phyloP scores from a whole-genome alignment of 345 rosid species.

The Reutealis trisperma region DNA sequence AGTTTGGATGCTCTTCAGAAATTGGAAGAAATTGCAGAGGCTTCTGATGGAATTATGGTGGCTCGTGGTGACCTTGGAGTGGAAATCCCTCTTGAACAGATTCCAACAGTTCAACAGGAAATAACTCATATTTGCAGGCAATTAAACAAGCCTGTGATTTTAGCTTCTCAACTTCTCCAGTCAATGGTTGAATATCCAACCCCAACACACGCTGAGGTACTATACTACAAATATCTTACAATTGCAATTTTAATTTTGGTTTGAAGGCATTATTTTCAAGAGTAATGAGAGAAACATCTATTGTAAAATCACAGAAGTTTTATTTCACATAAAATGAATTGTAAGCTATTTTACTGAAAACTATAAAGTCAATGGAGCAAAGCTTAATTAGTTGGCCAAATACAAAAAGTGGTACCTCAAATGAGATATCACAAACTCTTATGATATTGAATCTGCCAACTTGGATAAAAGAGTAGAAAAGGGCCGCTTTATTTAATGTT shows the following conservation, averaged over 20 bases:
- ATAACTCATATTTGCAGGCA: conserved; percentile 53
- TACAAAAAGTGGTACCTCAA: too few species aligned
- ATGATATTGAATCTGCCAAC: neutral
- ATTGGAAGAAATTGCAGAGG: conserved; percentile 56
- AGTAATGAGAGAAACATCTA: neutral
- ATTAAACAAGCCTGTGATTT: conserved; percentile 70
- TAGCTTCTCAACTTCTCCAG: conserved; percentile 79
- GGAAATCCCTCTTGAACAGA: conserved; percentile 67
- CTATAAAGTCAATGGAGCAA: neutral
- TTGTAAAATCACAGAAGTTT: neutral
- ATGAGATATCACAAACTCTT: neutral
- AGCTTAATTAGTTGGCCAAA: neutral
- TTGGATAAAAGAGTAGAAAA: neutral
- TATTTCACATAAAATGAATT: too few species aligned
- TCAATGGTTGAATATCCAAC: conserved; percentile 80
- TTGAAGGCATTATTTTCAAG: too few species aligned
- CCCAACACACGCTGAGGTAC: conserved; percentile 80
- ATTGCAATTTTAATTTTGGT: too few species aligned
- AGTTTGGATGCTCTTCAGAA: conserved; percentile 62
- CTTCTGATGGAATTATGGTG: conserved; percentile 75
- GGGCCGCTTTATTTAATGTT: neutral
- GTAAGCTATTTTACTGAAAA: neutral
- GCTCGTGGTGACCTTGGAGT: conserved; percentile 83
- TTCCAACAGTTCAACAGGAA: conserved; percentile 63
- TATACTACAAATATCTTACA: neutral